A percentile compares a stretch with the other conserved stretches of the same genome.
Evolutionary conservation across 257 asterid genomes (phyloP).

Genomic region (Leonotis leonurus): DNA sequence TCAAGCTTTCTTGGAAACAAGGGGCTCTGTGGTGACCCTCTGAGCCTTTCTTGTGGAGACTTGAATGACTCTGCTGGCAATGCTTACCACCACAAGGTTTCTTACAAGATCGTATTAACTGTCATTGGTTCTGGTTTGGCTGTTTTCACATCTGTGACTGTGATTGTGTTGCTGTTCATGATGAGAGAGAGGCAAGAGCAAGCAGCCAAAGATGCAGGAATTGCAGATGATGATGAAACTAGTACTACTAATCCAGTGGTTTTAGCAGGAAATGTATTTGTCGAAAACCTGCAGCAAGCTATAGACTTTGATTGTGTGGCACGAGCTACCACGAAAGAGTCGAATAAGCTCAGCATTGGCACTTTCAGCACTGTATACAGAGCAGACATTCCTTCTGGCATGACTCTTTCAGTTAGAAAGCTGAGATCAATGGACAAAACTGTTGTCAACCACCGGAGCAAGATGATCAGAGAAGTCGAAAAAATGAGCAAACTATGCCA

Average conservation of each 20-base stretch:
- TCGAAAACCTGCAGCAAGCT: constrained; percentile 80
- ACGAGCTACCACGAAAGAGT: constrained; percentile 67
- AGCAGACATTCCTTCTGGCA: constrained; percentile 97
- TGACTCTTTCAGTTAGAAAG: constrained; percentile 62
- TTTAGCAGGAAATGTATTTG: constrained; percentile 72
- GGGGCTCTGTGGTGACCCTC: constrained; percentile 87
- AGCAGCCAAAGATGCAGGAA: constrained; percentile 42
- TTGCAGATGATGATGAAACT: constrained; percentile 29
- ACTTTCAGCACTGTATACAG: constrained; percentile 78
- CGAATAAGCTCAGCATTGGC: constrained; percentile 57
- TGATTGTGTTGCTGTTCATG: constrained; percentile 78
- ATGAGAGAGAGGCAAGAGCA: constrained; percentile 89
- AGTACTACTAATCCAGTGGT: constrained; percentile 47
- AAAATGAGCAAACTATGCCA: constrained; percentile 76
- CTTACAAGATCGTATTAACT: constrained; percentile 67
- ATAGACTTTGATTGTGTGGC: constrained; percentile 79
- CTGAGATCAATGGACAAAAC: constrained; percentile 75
- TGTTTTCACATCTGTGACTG: constrained; percentile 65
- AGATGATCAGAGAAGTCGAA: constrained; percentile 89
- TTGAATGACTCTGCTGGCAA: constrained; percentile 27
- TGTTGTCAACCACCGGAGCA: constrained; percentile 58
- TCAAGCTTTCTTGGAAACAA: constrained; percentile 76
- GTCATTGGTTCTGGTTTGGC: constrained; percentile 92
- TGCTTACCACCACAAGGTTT: constrained; percentile 67
- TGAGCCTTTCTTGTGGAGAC: constrained; percentile 55